Evolutionary conservation across 108 stramenopile genomes (phyloP).

Genomic region (Skeletonema marinoi): DNA sequence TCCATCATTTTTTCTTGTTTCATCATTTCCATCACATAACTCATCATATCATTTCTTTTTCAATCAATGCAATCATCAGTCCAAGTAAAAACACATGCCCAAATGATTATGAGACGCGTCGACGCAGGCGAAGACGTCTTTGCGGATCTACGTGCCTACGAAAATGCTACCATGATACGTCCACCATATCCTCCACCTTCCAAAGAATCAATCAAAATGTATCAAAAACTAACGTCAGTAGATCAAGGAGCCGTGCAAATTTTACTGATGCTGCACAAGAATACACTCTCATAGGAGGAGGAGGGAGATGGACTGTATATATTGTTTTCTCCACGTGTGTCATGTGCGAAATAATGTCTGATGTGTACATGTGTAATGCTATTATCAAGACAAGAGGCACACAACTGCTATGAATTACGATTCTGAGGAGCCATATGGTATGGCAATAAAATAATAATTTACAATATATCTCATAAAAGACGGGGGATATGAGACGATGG

Average conservation of each 20-base stretch:
- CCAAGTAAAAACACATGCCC: constrained; percentile 49
- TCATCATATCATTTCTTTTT: background rate
- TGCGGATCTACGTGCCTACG: constrained; percentile 14
- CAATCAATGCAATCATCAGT: background rate
- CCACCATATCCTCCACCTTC: background rate
- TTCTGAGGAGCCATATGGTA: background rate
- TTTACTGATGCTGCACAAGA: constrained; percentile 10
- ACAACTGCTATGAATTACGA: background rate
- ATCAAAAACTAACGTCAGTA: constrained; percentile 11
- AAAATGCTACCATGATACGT: constrained; percentile 7
- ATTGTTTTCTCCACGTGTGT: background rate
- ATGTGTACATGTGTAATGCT: no score
- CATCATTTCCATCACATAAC: background rate
- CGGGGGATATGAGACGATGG: background rate
- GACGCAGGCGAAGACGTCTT: constrained; percentile 52
- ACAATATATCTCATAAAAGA: background rate
- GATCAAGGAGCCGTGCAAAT: constrained; percentile 40
- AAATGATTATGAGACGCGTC: constrained; percentile 53
- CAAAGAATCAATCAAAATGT: constrained; percentile 5
- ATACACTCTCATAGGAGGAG: background rate
- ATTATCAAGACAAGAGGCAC: background rate
- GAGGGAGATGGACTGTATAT: background rate
- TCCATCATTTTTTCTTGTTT: background rate
- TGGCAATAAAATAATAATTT: background rate
- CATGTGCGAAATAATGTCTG: background rate